These are phyloP conservation scores for Pelargonium citronellum DNA, from an alignment of 441 rosid genomes.

Conservation along the genomic window DNA sequence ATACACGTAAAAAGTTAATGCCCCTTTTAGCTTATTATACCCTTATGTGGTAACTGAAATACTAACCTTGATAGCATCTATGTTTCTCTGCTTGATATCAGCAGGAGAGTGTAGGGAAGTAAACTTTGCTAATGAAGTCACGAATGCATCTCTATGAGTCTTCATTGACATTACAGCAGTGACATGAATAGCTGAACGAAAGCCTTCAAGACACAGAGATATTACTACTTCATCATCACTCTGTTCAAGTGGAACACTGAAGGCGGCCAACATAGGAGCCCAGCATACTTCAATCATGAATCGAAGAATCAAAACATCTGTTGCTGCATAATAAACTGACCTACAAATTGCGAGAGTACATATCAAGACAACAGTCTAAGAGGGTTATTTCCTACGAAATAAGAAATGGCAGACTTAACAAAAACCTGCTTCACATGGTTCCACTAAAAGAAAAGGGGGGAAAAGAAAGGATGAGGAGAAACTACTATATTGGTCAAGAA, in stretches of 20 bases:
- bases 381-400: slow-evolving; percentile 1
- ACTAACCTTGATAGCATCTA: slow-evolving; percentile 88
- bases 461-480: neutral
- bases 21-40: slow-evolving; percentile 8
- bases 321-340: slow-evolving; percentile 95
- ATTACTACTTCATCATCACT: slow-evolving; percentile 81
- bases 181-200: slow-evolving; percentile 86
- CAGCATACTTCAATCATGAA: slow-evolving; percentile 99
- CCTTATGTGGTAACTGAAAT: slow-evolving; percentile 11
- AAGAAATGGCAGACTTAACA: neutral
- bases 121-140: slow-evolving; percentile 95
- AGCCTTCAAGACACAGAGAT: slow-evolving; percentile 85
- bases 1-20: neutral
- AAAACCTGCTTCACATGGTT: neutral
- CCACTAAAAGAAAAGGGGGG: neutral
- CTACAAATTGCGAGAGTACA: slow-evolving; percentile 46
- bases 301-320: slow-evolving; percentile 86
- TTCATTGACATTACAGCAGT: slow-evolving; percentile 98
- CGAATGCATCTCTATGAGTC: slow-evolving; percentile 99
- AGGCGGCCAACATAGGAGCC: slow-evolving; percentile 99
- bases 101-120: slow-evolving; percentile 98
- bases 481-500: neutral
- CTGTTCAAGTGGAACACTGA: slow-evolving; percentile 97
- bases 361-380: slow-evolving; percentile 21
- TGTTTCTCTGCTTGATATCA: slow-evolving; percentile 87